Evolutionary conservation across 352 stramenopile genomes (phyloP).

Genomic region (Pilasporangium apinafurcum): DNA sequence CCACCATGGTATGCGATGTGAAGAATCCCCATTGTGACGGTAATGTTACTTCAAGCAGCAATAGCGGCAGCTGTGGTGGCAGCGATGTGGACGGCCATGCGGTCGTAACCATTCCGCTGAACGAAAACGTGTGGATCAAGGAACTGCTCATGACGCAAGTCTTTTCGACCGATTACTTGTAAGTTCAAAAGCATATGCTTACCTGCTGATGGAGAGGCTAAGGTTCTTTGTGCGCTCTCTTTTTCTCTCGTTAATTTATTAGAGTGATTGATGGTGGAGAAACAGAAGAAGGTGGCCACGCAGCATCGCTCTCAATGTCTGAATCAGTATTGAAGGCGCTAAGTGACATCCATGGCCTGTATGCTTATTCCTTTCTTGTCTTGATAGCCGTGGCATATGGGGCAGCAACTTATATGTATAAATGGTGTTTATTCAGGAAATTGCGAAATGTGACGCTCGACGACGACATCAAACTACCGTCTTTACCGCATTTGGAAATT

Average conservation of each 20-base stretch:
- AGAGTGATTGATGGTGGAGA: slow-evolving; percentile 4
- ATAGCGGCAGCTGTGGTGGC: neutral
- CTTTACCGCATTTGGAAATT: neutral
- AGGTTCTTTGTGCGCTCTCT: neutral
- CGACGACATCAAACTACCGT: slow-evolving; percentile 3
- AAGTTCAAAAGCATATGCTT: neutral
- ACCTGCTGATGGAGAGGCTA: neutral
- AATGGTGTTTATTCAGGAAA: neutral
- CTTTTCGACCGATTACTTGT: neutral
- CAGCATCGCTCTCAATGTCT: slow-evolving; percentile 1
- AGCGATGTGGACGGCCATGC: neutral
- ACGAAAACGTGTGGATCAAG: too few relatives aligned
- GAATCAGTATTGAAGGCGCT: neutral
- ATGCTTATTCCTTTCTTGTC: neutral
- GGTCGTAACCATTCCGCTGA: too few relatives aligned
- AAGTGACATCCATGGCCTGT: neutral
- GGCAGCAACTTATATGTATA: neutral
- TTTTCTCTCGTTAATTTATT: neutral
- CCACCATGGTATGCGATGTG: slow-evolving; percentile 1
- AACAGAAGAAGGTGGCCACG: neutral
- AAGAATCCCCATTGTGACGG: neutral
- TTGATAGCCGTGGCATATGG: too few relatives aligned
- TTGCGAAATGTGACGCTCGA: slow-evolving; percentile 6
- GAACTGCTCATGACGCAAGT: neutral
- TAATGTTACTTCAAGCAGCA: slow-evolving; percentile 1